Evolutionary conservation across 2,329 filamentous ascomycete species (phyloP), one percentile per base, ranked within the genome.

Genomic region (Chaetomiaceae sp.): DNA sequence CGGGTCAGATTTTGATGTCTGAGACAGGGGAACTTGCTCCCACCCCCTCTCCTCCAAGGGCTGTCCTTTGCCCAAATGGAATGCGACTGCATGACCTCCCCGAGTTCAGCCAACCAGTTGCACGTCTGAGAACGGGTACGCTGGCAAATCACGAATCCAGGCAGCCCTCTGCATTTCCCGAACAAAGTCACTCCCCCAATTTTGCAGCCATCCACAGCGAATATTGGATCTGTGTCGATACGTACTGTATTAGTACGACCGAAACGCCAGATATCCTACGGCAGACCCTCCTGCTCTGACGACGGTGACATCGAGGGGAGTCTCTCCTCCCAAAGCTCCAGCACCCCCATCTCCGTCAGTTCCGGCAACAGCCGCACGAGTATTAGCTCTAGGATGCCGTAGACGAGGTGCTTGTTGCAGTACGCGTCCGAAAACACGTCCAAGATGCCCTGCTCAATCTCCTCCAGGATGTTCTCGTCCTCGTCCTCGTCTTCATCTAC

Each of bases 361-460:
- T 98, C 93, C 4, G 93, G 93, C 61, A 95, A 78, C 51, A 97
- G 66, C 54, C 84, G 80, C 47, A 88, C 78, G n/a, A 96, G 71
- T 2, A 95, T 63, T 48, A 91, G 68, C 68, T 98, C 93, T 27
- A 97, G 68, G 38, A 93, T 73, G 36, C 80, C 75, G 61, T 95
- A 95, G 56, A 95, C 71, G 26, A 97, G 70, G 68, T 96, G 89
- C 69, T 90, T 94, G 68, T 98, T 98, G 67, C 89, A 84, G 68
- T 95, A 95, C 42, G 77, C 73, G 65, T 96, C 89, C 14, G 78
- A 79, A 55, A 95, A 83, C 30, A 90, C 72, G 57, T 85, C 80
- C 38, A 97, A 72, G 37, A 89, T 70, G 20, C 77, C 68, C 51
- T 74, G 68, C 59, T 83, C 79, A 53, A 88, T 75, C 56, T 83